Conservation (phyloP, 2,329 filamentous ascomycete species). For the Fusarium piperis region DNA sequence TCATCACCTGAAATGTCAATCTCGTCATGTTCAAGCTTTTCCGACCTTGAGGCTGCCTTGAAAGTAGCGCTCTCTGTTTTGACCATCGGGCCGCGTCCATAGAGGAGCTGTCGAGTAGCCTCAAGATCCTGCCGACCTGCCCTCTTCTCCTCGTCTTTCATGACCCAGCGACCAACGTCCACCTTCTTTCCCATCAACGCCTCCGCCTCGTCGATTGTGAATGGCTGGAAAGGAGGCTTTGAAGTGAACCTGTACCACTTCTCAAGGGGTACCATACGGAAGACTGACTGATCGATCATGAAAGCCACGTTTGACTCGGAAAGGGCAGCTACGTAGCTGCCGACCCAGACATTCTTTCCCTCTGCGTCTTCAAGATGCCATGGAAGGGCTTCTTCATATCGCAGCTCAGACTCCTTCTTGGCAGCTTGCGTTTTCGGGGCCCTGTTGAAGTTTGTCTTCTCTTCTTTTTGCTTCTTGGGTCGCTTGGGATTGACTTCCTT, state of each 20-base stretch:
- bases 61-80: slow-evolving; percentile 76
- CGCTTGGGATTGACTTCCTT: slow-evolving; percentile 64
- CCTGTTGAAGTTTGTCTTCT: slow-evolving; percentile 88
- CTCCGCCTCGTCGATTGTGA: slow-evolving; percentile 87
- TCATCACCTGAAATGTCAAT: slow-evolving; percentile 74
- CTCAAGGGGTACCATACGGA: slow-evolving; percentile 90
- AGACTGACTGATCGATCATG: slow-evolving; percentile 73
- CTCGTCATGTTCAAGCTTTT: slow-evolving; percentile 77
- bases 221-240: slow-evolving; percentile 80
- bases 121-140: slow-evolving; percentile 67
- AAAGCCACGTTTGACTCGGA: slow-evolving; percentile 87
- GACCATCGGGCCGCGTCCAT: slow-evolving; percentile 65
- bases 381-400: slow-evolving; percentile 94
- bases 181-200: slow-evolving; percentile 82
- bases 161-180: slow-evolving; percentile 82
- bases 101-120: slow-evolving; percentile 63
- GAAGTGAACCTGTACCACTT: slow-evolving; percentile 93
- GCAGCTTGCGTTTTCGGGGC: slow-evolving; percentile 82
- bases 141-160: slow-evolving; percentile 72
- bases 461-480: slow-evolving; percentile 75
- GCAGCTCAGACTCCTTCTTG: slow-evolving; percentile 76
- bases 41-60: slow-evolving; percentile 66
- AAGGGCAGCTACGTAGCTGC: slow-evolving; percentile 87
- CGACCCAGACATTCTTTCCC: slow-evolving; percentile 93
- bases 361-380: slow-evolving; percentile 99